Conservation (phyloP, 1,284 basidiomycete genomes). For the Ganoderma lucidum region DNA sequence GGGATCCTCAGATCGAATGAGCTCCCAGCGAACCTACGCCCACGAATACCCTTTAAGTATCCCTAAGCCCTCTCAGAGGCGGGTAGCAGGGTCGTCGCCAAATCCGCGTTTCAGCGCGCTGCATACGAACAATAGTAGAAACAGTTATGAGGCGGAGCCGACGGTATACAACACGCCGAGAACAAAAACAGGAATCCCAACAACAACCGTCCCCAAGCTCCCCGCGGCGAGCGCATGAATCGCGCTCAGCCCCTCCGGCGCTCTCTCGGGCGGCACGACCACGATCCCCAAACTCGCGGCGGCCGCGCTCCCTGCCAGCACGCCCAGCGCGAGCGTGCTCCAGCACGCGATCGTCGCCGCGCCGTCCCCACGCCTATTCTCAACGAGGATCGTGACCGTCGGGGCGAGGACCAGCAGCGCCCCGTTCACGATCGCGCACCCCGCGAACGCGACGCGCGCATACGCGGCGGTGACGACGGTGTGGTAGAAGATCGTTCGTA, state of each 20-base stretch:
- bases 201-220: background rate
- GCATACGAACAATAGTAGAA: background rate
- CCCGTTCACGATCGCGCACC: conserved; percentile 5
- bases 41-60: background rate
- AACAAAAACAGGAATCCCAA: background rate
- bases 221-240: background rate
- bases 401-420: background rate
- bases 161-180: background rate
- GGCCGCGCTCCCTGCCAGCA: background rate
- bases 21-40: background rate
- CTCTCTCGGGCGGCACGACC: background rate
- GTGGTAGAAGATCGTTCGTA: background rate
- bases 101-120: background rate
- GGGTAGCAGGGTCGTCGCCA: background rate
- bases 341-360: too few species aligned
- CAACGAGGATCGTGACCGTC: too few species aligned
- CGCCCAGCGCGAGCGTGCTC: too few species aligned
- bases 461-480: background rate
- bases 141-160: background rate
- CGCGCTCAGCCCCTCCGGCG: conserved; percentile 1
- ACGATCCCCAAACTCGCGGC: background rate
- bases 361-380: too few species aligned
- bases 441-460: conserved; percentile 2
- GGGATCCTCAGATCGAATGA: background rate
- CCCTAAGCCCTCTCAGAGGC: background rate